A percentile compares a stretch with the other conserved stretches of the same genome.
phyloP scores from a whole-genome alignment of 202 grass and related monocot genomes.

The Tripidium arundinaceum region DNA sequence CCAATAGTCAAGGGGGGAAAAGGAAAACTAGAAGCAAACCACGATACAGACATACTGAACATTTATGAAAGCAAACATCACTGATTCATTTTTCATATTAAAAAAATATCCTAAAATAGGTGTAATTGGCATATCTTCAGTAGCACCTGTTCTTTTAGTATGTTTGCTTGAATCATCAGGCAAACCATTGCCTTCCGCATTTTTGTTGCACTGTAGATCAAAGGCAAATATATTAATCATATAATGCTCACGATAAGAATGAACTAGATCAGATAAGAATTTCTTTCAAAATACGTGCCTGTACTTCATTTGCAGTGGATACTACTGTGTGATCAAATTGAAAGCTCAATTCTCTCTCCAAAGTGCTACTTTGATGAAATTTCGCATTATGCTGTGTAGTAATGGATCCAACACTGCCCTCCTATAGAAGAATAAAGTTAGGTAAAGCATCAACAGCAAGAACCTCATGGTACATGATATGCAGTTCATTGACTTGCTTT shows the following conservation, averaged over 20 bases:
- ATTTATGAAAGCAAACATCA: neutral
- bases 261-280: neutral
- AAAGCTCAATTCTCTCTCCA: constrained; percentile 8
- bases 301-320: constrained; percentile 19
- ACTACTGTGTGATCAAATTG: constrained; percentile 12
- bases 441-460: neutral
- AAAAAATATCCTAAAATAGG: neutral
- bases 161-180: neutral
- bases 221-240: constrained; percentile 18
- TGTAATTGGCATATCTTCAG: neutral
- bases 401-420: neutral
- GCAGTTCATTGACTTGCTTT: neutral
- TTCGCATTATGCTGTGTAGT: neutral
- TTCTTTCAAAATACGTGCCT: neutral
- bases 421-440: constrained; percentile 33
- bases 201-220: constrained; percentile 10
- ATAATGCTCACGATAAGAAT: neutral
- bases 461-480: constrained; percentile 4
- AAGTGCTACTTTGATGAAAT: constrained; percentile 13
- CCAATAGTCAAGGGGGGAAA: neutral
- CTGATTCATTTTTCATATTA: neutral
- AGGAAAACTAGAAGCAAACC: neutral
- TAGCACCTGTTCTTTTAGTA: constrained; percentile 28
- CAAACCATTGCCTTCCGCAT: neutral
- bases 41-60: neutral